phyloP scores from a whole-genome alignment of 2,329 filamentous ascomycete genomes.

The Pezizomycotina sp. region DNA sequence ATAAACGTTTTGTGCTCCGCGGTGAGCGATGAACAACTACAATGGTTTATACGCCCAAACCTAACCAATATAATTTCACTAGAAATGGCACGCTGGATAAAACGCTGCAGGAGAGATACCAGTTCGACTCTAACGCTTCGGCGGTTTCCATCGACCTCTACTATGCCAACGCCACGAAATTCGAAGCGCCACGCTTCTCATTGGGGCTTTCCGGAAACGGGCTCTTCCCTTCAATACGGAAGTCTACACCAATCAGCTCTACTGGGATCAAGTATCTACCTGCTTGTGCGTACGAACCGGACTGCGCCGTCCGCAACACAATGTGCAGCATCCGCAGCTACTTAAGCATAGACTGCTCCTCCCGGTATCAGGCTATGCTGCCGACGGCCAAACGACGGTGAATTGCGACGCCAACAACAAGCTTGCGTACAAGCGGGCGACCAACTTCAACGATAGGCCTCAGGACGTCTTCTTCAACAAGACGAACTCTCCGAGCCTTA shows the following conservation, averaged over 20 bases:
- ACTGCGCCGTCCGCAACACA: no score
- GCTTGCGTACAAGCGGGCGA: constrained; percentile 26
- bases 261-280: no score
- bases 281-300: constrained; percentile 1
- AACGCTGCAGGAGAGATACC: constrained; percentile 5
- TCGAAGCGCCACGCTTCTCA: constrained; percentile 12
- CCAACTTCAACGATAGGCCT: constrained; percentile 33
- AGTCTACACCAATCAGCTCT: no score
- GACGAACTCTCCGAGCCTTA: not conserved
- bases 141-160: constrained; percentile 21
- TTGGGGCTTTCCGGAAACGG: no score
- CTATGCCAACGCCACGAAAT: no score
- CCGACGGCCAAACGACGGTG: constrained; percentile 9
- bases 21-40: constrained; percentile 42
- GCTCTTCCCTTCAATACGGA: constrained; percentile 2
- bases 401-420: constrained; percentile 8
- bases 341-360: constrained; percentile 46
- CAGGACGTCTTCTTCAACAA: constrained; percentile 3
- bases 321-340: constrained; percentile 52
- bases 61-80: constrained; percentile 8
- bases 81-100: constrained; percentile 6
- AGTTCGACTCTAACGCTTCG: constrained; percentile 30
- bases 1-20: constrained; percentile 60
- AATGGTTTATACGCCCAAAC: constrained; percentile 7
- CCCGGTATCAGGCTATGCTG: constrained; percentile 15